phyloP scores from a whole-genome alignment of 768 basidiomycete species.

The Psilocybe subaeruginosa region DNA sequence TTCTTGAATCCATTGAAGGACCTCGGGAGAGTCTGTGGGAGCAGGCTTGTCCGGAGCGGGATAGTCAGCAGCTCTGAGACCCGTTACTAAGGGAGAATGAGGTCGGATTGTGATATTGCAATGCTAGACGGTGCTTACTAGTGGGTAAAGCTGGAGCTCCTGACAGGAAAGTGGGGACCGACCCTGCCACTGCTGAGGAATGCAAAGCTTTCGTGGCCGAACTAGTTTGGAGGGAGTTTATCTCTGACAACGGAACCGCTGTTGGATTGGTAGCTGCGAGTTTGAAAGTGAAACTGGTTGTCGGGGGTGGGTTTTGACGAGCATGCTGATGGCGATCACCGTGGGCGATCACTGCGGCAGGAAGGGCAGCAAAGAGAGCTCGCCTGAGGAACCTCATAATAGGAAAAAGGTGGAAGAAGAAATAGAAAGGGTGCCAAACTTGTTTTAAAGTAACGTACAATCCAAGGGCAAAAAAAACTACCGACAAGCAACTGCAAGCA shows the following conservation, averaged over 20 bases:
- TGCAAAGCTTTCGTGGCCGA: constrained; percentile 47
- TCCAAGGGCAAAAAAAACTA: not conserved
- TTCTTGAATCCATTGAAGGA: constrained; percentile 72
- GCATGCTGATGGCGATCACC: constrained; percentile 24
- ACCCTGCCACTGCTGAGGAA: constrained; percentile 50
- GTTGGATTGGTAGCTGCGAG: constrained; percentile 56
- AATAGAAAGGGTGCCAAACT: constrained; percentile 4
- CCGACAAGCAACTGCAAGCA: not conserved
- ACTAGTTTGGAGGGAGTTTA: constrained; percentile 45
- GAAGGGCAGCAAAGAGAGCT: constrained; percentile 37
- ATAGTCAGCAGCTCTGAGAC: constrained; percentile 53
- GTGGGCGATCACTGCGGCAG: constrained; percentile 44
- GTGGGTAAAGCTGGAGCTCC: constrained; percentile 65
- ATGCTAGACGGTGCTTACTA: constrained; percentile 33
- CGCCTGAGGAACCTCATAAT: constrained; percentile 37
- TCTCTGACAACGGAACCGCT: constrained; percentile 56
- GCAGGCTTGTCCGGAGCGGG: constrained; percentile 66
- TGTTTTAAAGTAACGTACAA: not conserved
- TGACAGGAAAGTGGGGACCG: constrained; percentile 51
- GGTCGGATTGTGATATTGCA: not conserved
- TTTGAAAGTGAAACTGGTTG: constrained; percentile 1
- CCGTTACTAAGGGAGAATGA: constrained; percentile 33
- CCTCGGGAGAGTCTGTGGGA: constrained; percentile 61
- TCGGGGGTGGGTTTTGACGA: constrained; percentile 25
- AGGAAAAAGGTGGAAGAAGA: constrained; percentile 16